phyloP scores from a whole-genome alignment of 352 stramenopile genomes.

The Globisporangium megalacanthum region DNA sequence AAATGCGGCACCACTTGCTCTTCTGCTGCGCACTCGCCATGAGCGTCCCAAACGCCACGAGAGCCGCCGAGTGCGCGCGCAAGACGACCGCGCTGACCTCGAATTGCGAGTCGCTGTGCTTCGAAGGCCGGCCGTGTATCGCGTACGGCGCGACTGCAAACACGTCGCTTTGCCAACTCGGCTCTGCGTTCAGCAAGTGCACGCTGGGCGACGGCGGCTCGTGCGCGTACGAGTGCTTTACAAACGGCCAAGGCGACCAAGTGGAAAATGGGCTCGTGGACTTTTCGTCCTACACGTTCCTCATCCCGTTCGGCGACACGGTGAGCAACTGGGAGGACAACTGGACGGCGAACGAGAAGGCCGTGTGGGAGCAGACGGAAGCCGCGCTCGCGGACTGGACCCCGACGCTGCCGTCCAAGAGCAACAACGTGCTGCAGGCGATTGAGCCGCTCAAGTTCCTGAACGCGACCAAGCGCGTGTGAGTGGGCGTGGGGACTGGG shows the following conservation, averaged over 20 bases:
- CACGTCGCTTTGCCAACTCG: neutral
- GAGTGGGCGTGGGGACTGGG: conserved; percentile 1
- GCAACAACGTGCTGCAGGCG: conserved; percentile 24
- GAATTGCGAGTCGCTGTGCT: conserved; percentile 44
- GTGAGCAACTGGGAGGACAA: conserved; percentile 41
- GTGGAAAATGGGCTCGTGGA: conserved; percentile 36
- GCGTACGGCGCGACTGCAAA: conserved; percentile 24
- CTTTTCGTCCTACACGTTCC: conserved; percentile 44
- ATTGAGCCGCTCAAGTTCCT: conserved; percentile 33
- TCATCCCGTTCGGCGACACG: conserved; percentile 45
- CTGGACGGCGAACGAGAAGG: conserved; percentile 21
- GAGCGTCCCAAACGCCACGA: too few relatives aligned
- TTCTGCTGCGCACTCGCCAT: too few relatives aligned
- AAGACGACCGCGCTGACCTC: conserved; percentile 44
- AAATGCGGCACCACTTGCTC: too few relatives aligned
- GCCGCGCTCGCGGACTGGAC: conserved; percentile 18
- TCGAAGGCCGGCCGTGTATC: conserved; percentile 43
- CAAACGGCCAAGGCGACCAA: conserved; percentile 32
- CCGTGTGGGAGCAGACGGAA: conserved; percentile 17
- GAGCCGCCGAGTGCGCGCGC: conserved; percentile 26
- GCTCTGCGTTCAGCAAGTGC: conserved; percentile 23
- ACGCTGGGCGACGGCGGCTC: conserved; percentile 15
- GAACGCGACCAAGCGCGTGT: conserved; percentile 22
- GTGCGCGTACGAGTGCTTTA: conserved; percentile 52
- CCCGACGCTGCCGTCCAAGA: conserved; percentile 22